Conservation (phyloP, 192 early-diverging fungal genomes). For the Haplosporangium gracile region DNA sequence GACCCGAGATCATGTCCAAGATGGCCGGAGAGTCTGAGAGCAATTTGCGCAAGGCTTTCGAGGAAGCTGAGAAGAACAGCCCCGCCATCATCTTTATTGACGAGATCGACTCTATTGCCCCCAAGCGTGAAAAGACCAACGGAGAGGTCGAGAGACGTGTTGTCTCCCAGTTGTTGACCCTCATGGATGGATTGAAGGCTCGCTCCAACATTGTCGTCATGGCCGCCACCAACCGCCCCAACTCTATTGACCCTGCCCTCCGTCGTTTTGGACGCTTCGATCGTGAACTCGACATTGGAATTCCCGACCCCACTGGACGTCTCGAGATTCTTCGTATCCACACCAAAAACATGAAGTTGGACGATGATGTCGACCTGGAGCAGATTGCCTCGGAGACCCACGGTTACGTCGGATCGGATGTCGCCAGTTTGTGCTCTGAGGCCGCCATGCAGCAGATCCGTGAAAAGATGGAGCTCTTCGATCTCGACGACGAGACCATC, state of each 20-base stretch:
- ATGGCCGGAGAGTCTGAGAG: slow-evolving; percentile 99
- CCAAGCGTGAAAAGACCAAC: slow-evolving; percentile 99
- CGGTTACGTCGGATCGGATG: slow-evolving; percentile 97
- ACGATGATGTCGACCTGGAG: slow-evolving; percentile 97
- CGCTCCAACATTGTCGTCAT: slow-evolving; percentile 99
- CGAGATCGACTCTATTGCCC: slow-evolving; percentile 99
- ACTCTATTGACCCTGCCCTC: slow-evolving; percentile 98
- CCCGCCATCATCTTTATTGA: slow-evolving; percentile 99
- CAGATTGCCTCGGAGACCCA: slow-evolving; percentile 98
- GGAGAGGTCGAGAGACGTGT: slow-evolving; percentile 99
- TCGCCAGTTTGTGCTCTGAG: slow-evolving; percentile 98
- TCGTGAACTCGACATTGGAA: slow-evolving; percentile 99
- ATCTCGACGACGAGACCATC: slow-evolving; percentile 98
- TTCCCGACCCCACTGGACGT: slow-evolving; percentile 98
- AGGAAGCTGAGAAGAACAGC: slow-evolving; percentile 98
- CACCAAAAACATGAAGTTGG: slow-evolving; percentile 99
- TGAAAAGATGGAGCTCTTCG: slow-evolving; percentile 99
- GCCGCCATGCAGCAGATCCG: slow-evolving; percentile 99
- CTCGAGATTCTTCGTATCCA: slow-evolving; percentile 99
- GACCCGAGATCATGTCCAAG: slow-evolving; percentile 99
- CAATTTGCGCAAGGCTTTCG: slow-evolving; percentile 98
- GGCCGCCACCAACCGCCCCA: slow-evolving; percentile 99
- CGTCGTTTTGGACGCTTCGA: slow-evolving; percentile 99
- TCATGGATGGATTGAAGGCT: slow-evolving; percentile 98
- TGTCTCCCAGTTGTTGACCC: slow-evolving; percentile 97